Evolutionary conservation across 208 protist genomes (phyloP).

Genomic region (Acanthamoeba sp.): DNA sequence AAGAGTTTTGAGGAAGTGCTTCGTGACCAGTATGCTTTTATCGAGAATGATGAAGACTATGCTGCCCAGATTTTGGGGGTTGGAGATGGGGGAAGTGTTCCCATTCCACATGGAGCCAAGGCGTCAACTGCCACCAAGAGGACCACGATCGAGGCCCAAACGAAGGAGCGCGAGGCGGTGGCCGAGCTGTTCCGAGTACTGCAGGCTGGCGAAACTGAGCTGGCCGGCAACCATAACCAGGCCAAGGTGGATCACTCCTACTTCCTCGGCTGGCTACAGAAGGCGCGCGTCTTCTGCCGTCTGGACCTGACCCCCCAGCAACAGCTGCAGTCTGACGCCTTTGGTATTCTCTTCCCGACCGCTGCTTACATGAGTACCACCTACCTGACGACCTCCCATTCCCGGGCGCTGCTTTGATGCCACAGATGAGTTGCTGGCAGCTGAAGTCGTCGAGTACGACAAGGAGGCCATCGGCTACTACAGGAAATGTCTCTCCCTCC

Average conservation of each 20-base stretch:
- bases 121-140: not conserved
- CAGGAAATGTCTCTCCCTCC: not conserved
- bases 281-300: slow-evolving; percentile 16
- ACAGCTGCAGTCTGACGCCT: not conserved
- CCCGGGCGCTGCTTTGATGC: too few relatives aligned
- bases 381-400: too few relatives aligned
- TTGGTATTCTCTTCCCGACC: not conserved
- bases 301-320: not conserved
- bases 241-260: slow-evolving; percentile 13
- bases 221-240: too few relatives aligned
- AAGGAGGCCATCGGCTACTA: not conserved
- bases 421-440: not conserved
- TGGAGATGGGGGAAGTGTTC: not conserved
- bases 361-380: too few relatives aligned
- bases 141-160: not conserved
- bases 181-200: not conserved
- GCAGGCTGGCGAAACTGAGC: not conserved
- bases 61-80: not conserved
- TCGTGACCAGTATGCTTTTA: too few relatives aligned
- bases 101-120: too few relatives aligned
- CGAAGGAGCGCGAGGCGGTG: not conserved
- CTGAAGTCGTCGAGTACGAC: not conserved
- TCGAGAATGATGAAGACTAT: slow-evolving; percentile 19
- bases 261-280: slow-evolving; percentile 16
- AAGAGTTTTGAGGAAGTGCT: not conserved